Evolutionary conservation across 164 flowering plant species (phyloP), one percentile per base, ranked within the genome.

Genomic region (Annona cherimola): DNA sequence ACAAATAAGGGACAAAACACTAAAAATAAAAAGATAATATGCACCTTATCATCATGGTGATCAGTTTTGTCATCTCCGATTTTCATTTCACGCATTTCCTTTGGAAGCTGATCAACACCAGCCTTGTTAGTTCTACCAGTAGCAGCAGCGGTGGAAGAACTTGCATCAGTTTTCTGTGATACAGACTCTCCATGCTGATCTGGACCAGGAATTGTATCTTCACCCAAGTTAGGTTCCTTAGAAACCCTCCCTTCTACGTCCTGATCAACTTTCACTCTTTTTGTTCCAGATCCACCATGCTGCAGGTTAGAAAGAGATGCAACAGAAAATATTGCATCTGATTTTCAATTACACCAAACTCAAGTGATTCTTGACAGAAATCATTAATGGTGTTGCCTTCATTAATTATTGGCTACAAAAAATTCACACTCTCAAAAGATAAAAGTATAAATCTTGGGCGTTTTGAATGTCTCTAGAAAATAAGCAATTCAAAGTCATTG

Each of bases 61-160:
- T 80, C 84, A 50, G 72, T 54, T 78, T 80, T 88, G 63, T 85
- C 88, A 68, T 92, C 93, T 77, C 81, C 83, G 42, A 92, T 88
- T 80, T 84, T 89, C 97, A 89, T 92, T 66, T 81, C 89, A 76
- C 78, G 78, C 89, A 90, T 75, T 81, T 82, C 94, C 71, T 85
- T 84, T 7, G 96, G 92, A 78, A 90, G 94, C 76, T 87, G 87
- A 74, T 88, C 90, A 78, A 69, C 74, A 45, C 80, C 86, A 57
- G 78, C 65, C 64, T 80, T 85, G 45, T 81, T 86, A 68, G 74
- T 65, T 79, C 69, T 78, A 67, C 66, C 75, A 71, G 66, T 64
- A 45, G 85, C 67, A 67, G 79, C 69, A 26, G 68, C 35, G 61
- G 71, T 72, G 39, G 95, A 88, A 50, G 91, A 79, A 72, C 83